Percentiles rank a stretch among this genome's conserved stretches.
Conservation (phyloP, 2,329 filamentous ascomycete genomes). For the Colletotrichum tamarilloi region DNA sequence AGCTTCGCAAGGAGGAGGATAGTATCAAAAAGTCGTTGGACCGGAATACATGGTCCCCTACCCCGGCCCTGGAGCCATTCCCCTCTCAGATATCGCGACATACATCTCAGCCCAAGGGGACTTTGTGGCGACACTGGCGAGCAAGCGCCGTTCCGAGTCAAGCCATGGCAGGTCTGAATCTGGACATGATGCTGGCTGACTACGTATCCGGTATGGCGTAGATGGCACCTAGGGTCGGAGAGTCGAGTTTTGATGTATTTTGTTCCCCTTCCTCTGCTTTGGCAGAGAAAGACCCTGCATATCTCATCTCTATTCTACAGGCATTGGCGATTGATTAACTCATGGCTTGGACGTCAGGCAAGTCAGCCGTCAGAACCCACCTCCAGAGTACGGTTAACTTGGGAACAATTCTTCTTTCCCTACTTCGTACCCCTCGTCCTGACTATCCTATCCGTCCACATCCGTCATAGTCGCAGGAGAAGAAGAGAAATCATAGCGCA, state of each 20-base stretch:
- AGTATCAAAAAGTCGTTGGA: neutral
- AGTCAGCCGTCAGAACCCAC: neutral
- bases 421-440: neutral
- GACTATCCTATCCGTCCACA: neutral
- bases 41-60: constrained; percentile 1
- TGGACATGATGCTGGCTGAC: constrained; percentile 22
- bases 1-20: neutral
- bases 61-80: constrained; percentile 7
- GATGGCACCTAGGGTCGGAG: neutral
- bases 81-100: constrained; percentile 11
- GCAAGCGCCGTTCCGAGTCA: constrained; percentile 27
- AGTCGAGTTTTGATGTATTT: neutral
- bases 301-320: constrained; percentile 18
- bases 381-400: neutral
- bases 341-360: neutral
- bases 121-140: constrained; percentile 12
- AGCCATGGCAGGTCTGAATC: constrained; percentile 21
- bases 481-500: neutral
- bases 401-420: neutral
- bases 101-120: constrained; percentile 18
- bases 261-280: neutral
- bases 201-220: constrained; percentile 21
- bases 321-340: constrained; percentile 15
- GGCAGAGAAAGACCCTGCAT: constrained; percentile 30
- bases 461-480: neutral